Conservation (phyloP, 192 early-diverging fungal species). For the Gaertneriomyces sp. region DNA sequence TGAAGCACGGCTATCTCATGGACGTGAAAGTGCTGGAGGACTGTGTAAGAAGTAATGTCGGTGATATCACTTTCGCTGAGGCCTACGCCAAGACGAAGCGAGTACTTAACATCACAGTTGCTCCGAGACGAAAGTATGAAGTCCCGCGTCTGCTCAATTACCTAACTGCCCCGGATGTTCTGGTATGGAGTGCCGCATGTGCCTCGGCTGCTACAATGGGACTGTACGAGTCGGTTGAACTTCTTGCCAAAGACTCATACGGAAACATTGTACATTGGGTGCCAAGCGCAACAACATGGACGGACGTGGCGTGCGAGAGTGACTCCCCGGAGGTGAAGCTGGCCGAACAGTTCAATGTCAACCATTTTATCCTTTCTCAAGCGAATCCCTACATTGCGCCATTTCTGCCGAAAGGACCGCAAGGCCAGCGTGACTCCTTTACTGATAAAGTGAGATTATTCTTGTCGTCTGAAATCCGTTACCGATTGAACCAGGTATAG, state of each 20-base stretch:
- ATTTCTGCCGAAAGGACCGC: slow-evolving; percentile 53
- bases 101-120: slow-evolving; percentile 75
- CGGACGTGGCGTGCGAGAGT: slow-evolving; percentile 20
- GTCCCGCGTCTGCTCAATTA: slow-evolving; percentile 73
- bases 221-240: slow-evolving; percentile 62
- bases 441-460: slow-evolving; percentile 45
- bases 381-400: slow-evolving; percentile 68
- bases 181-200: slow-evolving; percentile 75
- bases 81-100: slow-evolving; percentile 64
- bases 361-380: slow-evolving; percentile 79
- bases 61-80: slow-evolving; percentile 49
- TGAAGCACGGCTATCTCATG: slow-evolving; percentile 66
- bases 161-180: slow-evolving; percentile 72
- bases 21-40: slow-evolving; percentile 74
- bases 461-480: slow-evolving; percentile 56
- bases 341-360: slow-evolving; percentile 78
- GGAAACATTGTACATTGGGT: slow-evolving; percentile 43
- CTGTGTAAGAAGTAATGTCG: slow-evolving; percentile 69
- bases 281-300: neutral
- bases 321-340: slow-evolving; percentile 65
- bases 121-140: slow-evolving; percentile 67
- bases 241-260: slow-evolving; percentile 67
- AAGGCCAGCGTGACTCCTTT: slow-evolving; percentile 17
- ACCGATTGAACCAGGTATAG: slow-evolving; percentile 60
- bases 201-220: slow-evolving; percentile 69